phyloP scores from a whole-genome alignment of 352 stramenopile genomes.

The Pythium phragmitis region DNA sequence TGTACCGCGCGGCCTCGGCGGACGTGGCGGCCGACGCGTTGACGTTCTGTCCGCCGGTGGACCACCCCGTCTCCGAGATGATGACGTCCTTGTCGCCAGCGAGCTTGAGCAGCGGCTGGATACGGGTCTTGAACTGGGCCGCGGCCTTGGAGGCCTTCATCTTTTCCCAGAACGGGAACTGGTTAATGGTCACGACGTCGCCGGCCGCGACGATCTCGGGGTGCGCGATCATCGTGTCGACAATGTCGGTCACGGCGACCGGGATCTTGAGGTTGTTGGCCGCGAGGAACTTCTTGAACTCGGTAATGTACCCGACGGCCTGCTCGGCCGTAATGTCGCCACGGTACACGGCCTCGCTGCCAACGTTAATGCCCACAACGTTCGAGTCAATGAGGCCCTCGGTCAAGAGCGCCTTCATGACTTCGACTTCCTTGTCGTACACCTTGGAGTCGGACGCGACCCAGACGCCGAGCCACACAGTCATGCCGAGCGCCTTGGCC shows the following conservation, averaged over 20 bases:
- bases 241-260: conserved; percentile 80
- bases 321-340: conserved; percentile 68
- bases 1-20: conserved; percentile 60
- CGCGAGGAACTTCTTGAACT: conserved; percentile 72
- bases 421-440: conserved; percentile 64
- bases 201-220: conserved; percentile 70
- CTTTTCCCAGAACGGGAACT: conserved; percentile 86
- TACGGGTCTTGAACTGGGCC: conserved; percentile 71
- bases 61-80: conserved; percentile 84
- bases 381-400: conserved; percentile 70
- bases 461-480: conserved; percentile 84
- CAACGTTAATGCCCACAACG: conserved; percentile 84
- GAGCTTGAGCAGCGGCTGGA: conserved; percentile 64
- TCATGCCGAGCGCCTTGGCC: conserved; percentile 68
- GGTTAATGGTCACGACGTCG: conserved; percentile 82
- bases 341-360: conserved; percentile 80
- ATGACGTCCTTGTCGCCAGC: conserved; percentile 71
- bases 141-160: conserved; percentile 52
- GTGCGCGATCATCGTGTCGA: conserved; percentile 75
- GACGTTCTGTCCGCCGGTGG: conserved; percentile 52
- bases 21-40: conserved; percentile 62
- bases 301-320: conserved; percentile 66
- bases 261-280: conserved; percentile 55
- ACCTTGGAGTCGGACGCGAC: conserved; percentile 62
- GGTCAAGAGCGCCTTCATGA: conserved; percentile 59